A percentile compares a stretch with the other conserved stretches of the same genome.
These are phyloP conservation scores for Powellomyces hirtus DNA, from an alignment of 192 early-diverging fungal genomes.

Conservation along the genomic window DNA sequence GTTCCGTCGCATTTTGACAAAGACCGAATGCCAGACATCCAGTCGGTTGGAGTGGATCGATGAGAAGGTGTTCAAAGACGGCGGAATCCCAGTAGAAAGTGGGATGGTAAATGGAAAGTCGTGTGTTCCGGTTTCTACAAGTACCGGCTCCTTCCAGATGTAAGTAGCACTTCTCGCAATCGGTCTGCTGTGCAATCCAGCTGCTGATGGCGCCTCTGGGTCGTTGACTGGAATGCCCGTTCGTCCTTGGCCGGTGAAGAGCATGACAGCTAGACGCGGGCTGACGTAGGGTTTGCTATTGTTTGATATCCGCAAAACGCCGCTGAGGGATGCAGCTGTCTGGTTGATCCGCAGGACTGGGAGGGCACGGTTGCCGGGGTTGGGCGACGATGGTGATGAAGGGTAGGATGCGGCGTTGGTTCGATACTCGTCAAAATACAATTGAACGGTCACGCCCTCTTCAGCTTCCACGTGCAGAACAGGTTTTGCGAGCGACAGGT, in stretches of 20 bases:
- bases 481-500: background rate
- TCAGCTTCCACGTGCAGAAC: background rate
- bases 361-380: background rate
- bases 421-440: constrained; percentile 13
- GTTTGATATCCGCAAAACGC: constrained; percentile 4
- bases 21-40: constrained; percentile 10
- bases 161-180: constrained; percentile 19
- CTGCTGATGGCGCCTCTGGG: constrained; percentile 22
- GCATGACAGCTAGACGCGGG: constrained; percentile 9
- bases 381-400: background rate
- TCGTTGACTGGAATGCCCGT: constrained; percentile 3
- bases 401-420: background rate
- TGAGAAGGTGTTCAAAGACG: constrained; percentile 9
- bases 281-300: background rate
- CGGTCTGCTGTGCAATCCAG: constrained; percentile 12
- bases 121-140: constrained; percentile 4
- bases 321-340: background rate
- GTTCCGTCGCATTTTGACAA: constrained; percentile 14
- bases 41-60: background rate
- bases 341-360: constrained; percentile 7
- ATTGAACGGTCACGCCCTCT: background rate
- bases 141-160: constrained; percentile 19
- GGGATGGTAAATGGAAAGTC: constrained; percentile 17
- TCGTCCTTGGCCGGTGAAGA: constrained; percentile 21
- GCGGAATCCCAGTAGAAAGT: constrained; percentile 2